phyloP scores from a whole-genome alignment of 2,329 filamentous ascomycete genomes.

The Cylindrodendrum hubeiense region DNA sequence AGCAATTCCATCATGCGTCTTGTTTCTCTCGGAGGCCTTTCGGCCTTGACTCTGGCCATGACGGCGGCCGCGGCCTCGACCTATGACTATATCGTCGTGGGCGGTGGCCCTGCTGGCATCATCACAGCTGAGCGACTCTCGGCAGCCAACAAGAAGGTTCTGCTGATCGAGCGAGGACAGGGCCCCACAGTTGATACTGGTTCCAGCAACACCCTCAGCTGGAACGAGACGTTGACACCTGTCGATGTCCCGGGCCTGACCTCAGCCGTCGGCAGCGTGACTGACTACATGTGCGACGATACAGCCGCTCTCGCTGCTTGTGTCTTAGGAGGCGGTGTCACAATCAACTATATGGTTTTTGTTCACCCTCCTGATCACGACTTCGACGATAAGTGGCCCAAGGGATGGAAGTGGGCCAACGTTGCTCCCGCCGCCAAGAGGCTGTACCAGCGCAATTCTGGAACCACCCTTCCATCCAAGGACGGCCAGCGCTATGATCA shows the following conservation, averaged over 20 bases:
- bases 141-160: constrained; percentile 72
- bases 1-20: constrained; percentile 12
- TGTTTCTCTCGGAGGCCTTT: constrained; percentile 4
- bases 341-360: constrained; percentile 77
- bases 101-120: constrained; percentile 40
- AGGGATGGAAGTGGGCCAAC: constrained; percentile 72
- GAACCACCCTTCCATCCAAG: constrained; percentile 71
- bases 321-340: constrained; percentile 74
- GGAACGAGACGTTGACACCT: constrained; percentile 73
- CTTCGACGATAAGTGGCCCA: constrained; percentile 78
- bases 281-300: constrained; percentile 38
- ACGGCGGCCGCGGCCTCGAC: not conserved
- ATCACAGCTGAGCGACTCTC: constrained; percentile 60
- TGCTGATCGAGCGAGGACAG: constrained; percentile 71
- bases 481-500: constrained; percentile 77
- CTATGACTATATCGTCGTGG: constrained; percentile 45
- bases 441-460: constrained; percentile 66
- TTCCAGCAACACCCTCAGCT: constrained; percentile 69
- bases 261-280: constrained; percentile 74
- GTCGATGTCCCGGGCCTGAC: constrained; percentile 74
- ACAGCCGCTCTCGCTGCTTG: constrained; percentile 62
- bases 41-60: constrained; percentile 13
- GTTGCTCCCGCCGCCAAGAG: constrained; percentile 69
- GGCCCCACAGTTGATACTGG: constrained; percentile 73
- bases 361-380: constrained; percentile 74